phyloP scores from a whole-genome alignment of 164 flowering plant genomes.

The Berberis vulgaris region DNA sequence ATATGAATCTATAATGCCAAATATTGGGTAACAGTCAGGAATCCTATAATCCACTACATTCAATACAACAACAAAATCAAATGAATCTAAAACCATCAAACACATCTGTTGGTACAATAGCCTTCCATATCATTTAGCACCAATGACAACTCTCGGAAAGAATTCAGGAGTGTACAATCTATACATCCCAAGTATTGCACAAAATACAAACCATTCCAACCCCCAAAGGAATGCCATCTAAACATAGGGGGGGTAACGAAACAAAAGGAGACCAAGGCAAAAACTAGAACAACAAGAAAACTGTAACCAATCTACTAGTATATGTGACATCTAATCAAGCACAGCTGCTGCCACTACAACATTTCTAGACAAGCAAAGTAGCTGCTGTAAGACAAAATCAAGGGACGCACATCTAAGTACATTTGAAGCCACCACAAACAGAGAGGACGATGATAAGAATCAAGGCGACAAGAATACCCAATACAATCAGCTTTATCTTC shows the following conservation, averaged over 20 bases:
- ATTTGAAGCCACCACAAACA: constrained; percentile 56
- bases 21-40: too few relatives aligned
- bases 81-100: too few relatives aligned
- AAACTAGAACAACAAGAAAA: neutral
- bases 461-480: constrained; percentile 60
- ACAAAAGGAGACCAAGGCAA: neutral
- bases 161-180: neutral
- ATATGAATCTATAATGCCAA: too few relatives aligned
- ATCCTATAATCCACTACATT: too few relatives aligned
- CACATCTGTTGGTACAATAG: too few relatives aligned
- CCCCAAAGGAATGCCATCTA: neutral
- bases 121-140: too few relatives aligned
- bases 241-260: neutral
- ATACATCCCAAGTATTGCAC: neutral
- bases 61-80: too few relatives aligned
- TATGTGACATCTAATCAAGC: neutral
- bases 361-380: neutral
- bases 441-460: constrained; percentile 74
- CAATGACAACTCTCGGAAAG: neutral
- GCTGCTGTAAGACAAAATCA: neutral
- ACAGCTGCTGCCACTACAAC: neutral
- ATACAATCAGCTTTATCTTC: constrained; percentile 83
- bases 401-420: constrained; percentile 11
- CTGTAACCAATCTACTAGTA: neutral
- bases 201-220: constrained; percentile 1